Evolutionary conservation across 2,329 filamentous ascomycete species (phyloP), one percentile per base, ranked within the genome.

Genomic region (Bisporella sp.): DNA sequence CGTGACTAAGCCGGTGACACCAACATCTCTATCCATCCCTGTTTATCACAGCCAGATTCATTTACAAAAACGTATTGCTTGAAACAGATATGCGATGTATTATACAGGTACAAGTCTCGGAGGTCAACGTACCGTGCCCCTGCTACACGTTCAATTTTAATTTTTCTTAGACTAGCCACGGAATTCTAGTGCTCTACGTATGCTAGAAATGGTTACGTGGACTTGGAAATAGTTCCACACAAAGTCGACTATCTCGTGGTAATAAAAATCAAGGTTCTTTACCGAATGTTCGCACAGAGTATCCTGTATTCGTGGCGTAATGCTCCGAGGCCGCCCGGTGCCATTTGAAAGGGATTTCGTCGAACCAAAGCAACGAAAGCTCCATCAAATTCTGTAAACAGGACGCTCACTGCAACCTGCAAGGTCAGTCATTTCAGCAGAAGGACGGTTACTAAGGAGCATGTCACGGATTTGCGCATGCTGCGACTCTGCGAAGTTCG

Each of bases 261-360:
- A n/a, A n/a, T 37, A 37, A 7, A 37, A n/a, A 4, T 65, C 62
- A 48, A 67, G 68, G 54, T 71, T 59, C 53, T 70, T 63, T 31
- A 67, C 57, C 48, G 58, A 69, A 56, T 60, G 32, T 49, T 59
- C 47, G 42, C 49, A 56, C 28, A 59, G 47, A 43, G 53, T 54
- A n/a, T 55, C 56, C 50, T 59, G 41, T 47, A 62, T 62, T 8
- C 45, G 48, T 52, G 55, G 56, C 53, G 54, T 59, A 44, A 61
- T 59, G 42, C 51, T 52, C 47, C 47, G 47, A 6, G 43, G 48
- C 41, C 55, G 53, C 42, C 59, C 56, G 31, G 30, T 46, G 41
- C 49, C 46, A 54, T 60, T 60, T 31, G 40, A 41, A 46, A 56
- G 54, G 43, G 54, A 55, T 52, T 59, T 50, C 4, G 54, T 49